phyloP scores from a whole-genome alignment of 2,329 filamentous ascomycete species.

The Coccinonectria pachysandricola region DNA sequence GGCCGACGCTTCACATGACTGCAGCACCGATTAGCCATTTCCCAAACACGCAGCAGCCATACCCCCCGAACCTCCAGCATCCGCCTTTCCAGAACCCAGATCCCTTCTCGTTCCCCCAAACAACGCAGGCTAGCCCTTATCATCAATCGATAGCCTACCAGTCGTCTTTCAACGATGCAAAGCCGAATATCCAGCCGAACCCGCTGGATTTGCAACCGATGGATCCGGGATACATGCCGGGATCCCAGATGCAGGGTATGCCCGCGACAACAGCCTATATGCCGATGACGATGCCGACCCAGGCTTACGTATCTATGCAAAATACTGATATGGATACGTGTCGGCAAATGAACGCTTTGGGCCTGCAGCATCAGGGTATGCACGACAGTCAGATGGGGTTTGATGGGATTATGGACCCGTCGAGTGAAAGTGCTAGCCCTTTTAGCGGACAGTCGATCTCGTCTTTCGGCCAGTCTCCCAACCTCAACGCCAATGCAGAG shows the following conservation, averaged over 20 bases:
- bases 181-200: slow-evolving; percentile 16
- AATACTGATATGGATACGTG: slow-evolving; percentile 23
- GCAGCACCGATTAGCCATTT: slow-evolving; percentile 11
- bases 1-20: too few species aligned
- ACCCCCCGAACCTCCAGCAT: slow-evolving; percentile 11
- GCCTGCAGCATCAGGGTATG: slow-evolving; percentile 19
- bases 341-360: slow-evolving; percentile 21
- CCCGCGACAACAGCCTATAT: slow-evolving; percentile 13
- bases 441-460: slow-evolving; percentile 27
- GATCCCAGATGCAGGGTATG: slow-evolving; percentile 16
- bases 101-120: slow-evolving; percentile 18
- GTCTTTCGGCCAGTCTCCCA: slow-evolving; percentile 26
- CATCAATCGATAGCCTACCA: too few species aligned
- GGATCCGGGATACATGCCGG: slow-evolving; percentile 15
- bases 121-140: too few species aligned
- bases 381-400: slow-evolving; percentile 22
- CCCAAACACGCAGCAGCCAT: slow-evolving; percentile 11
- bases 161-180: slow-evolving; percentile 18
- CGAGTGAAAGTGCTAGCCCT: slow-evolving; percentile 24
- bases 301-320: slow-evolving; percentile 17
- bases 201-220: slow-evolving; percentile 18
- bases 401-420: slow-evolving; percentile 22
- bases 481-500: slow-evolving; percentile 17
- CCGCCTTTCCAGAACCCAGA: slow-evolving; percentile 9
- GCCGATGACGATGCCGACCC: slow-evolving; percentile 12